Percentiles rank a stretch among this genome's conserved stretches.
Evolutionary conservation across 2,329 filamentous ascomycete species (phyloP).

Genomic region (Talaromyces marneffei): DNA sequence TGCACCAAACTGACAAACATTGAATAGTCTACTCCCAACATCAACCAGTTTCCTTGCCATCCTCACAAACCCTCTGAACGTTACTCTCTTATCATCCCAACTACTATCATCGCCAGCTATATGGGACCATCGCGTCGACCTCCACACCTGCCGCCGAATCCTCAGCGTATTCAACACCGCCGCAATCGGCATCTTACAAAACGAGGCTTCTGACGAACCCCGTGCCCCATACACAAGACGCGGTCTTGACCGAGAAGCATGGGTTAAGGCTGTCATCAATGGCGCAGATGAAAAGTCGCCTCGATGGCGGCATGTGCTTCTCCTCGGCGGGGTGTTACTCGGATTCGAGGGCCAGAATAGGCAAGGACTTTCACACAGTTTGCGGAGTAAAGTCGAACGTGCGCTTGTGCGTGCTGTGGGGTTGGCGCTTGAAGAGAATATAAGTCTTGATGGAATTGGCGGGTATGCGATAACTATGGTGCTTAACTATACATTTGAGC

Average conservation of each 20-base stretch:
- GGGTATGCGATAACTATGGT: slow-evolving; percentile 58
- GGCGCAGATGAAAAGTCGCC: slow-evolving; percentile 58
- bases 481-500: slow-evolving; percentile 69
- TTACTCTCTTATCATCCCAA: slow-evolving; percentile 56
- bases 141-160: slow-evolving; percentile 51
- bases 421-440: slow-evolving; percentile 60
- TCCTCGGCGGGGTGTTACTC: slow-evolving; percentile 71
- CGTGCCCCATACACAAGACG: slow-evolving; percentile 38
- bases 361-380: slow-evolving; percentile 55
- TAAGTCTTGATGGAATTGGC: slow-evolving; percentile 47
- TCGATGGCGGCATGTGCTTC: slow-evolving; percentile 78
- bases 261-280: slow-evolving; percentile 53
- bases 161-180: slow-evolving; percentile 59
- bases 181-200: slow-evolving; percentile 48
- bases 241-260: slow-evolving; percentile 50
- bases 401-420: slow-evolving; percentile 71
- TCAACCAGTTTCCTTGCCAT: slow-evolving; percentile 43
- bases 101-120: slow-evolving; percentile 54
- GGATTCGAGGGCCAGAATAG: slow-evolving; percentile 64
- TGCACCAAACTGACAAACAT: slow-evolving; percentile 13
- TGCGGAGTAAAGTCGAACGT: slow-evolving; percentile 63
- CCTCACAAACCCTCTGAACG: slow-evolving; percentile 57
- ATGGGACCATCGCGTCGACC: slow-evolving; percentile 51
- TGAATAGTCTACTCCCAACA: slow-evolving; percentile 43
- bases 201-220: slow-evolving; percentile 36